Percentiles rank a stretch among this genome's conserved stretches.
These are phyloP conservation scores for Neonectria magnoliae DNA, from an alignment of 2,329 filamentous ascomycete genomes.

Conservation along the genomic window DNA sequence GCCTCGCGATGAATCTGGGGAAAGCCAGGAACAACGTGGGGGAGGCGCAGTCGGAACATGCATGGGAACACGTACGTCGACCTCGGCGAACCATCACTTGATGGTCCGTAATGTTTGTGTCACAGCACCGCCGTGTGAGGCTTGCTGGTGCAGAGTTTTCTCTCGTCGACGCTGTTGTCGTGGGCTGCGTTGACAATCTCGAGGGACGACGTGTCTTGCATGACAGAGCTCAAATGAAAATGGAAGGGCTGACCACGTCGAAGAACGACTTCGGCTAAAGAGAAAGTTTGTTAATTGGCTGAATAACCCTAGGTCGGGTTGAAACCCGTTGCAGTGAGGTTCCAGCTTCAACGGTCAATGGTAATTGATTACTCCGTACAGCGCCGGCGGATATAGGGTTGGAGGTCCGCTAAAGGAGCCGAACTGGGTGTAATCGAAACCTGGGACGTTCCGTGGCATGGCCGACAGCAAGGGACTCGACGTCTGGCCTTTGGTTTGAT, in stretches of 20 bases:
- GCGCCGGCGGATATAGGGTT: not conserved
- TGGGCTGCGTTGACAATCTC: constrained; percentile 1
- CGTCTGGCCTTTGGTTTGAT: constrained; percentile 1
- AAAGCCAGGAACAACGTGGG: constrained; percentile 18
- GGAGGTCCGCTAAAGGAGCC: not conserved
- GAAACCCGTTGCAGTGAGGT: not conserved
- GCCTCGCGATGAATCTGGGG: constrained; percentile 19
- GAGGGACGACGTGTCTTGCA: not conserved
- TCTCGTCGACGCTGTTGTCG: not conserved
- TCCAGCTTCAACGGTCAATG: not conserved
- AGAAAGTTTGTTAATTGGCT: not conserved
- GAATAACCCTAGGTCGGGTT: not conserved
- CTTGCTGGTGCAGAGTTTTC: constrained; percentile 4
- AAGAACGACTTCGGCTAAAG: not conserved
- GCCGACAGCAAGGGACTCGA: not conserved
- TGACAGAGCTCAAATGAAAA: not conserved
- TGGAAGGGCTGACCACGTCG: not conserved
- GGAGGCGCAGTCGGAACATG: constrained; percentile 13
- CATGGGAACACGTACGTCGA: constrained; percentile 5
- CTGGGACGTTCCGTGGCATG: not conserved
- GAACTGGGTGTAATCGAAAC: constrained; percentile 2
- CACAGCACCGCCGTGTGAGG: not conserved
- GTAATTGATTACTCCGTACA: not conserved
- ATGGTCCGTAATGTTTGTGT: constrained; percentile 15
- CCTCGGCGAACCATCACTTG: constrained; percentile 12